A percentile compares a stretch with the other conserved stretches of the same genome.
Evolutionary conservation across 306 rosid species (phyloP).

Genomic region (Boehmeria nivea): DNA sequence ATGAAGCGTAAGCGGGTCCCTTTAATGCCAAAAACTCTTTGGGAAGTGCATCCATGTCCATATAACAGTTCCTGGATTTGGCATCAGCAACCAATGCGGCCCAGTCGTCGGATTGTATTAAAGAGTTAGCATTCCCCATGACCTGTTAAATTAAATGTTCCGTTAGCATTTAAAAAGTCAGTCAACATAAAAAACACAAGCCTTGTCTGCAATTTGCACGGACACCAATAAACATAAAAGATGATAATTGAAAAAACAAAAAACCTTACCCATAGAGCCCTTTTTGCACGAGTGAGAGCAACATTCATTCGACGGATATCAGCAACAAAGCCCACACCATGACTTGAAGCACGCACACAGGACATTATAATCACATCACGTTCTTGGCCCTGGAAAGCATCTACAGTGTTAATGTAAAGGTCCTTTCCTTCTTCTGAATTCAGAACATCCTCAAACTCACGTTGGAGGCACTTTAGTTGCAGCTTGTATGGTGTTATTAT

Average conservation of each 20-base stretch:
- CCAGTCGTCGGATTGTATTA: slow-evolving; percentile 88
- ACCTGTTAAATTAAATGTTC: slow-evolving; percentile 44
- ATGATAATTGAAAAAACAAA: slow-evolving; percentile 9
- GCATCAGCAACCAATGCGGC: slow-evolving; percentile 80
- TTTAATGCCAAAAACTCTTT: slow-evolving; percentile 68
- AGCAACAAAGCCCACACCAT: slow-evolving; percentile 95
- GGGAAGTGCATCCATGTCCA: slow-evolving; percentile 88
- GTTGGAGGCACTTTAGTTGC: slow-evolving; percentile 93
- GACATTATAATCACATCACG: slow-evolving; percentile 98
- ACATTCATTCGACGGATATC: slow-evolving; percentile 97
- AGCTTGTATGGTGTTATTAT: slow-evolving; percentile 96
- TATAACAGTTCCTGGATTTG: slow-evolving; percentile 69
- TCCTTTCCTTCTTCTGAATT: slow-evolving; percentile 95
- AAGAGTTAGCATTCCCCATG: slow-evolving; percentile 90
- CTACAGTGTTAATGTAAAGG: slow-evolving; percentile 87
- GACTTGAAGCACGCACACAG: slow-evolving; percentile 90
- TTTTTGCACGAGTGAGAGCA: slow-evolving; percentile 96
- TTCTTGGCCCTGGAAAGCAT: slow-evolving; percentile 99
- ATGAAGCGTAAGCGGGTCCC: slow-evolving; percentile 45
- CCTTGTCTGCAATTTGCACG: not conserved
- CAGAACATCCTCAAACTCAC: slow-evolving; percentile 81
- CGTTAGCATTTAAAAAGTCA: not conserved
- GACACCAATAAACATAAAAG: not conserved
- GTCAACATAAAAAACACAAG: not conserved
- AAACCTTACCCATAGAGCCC: slow-evolving; percentile 85